These are phyloP conservation scores for Alternaria sp. DNA, from an alignment of 2,329 filamentous ascomycete species.

Conservation along the genomic window DNA sequence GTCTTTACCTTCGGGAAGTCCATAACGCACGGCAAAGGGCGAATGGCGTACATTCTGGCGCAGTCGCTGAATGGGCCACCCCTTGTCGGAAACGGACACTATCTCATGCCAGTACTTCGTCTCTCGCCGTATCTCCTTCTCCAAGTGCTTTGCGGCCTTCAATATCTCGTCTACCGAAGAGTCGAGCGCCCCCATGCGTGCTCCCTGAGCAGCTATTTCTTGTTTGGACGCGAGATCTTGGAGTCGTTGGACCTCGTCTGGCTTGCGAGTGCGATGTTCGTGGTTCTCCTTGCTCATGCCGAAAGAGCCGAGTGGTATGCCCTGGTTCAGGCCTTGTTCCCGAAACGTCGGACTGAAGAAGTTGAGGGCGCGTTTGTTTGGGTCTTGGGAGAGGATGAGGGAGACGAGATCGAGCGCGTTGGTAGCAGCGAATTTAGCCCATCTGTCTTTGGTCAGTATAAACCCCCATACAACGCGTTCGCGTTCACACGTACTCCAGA, in stretches of 20 bases:
- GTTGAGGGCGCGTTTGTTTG: conserved; percentile 30
- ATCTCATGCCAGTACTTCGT: conserved; percentile 89
- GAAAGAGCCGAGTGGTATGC: conserved; percentile 48
- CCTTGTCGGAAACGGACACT: conserved; percentile 77
- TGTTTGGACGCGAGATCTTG: conserved; percentile 45
- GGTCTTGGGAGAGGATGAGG: conserved; percentile 40
- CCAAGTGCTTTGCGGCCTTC: conserved; percentile 72
- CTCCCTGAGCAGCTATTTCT: conserved; percentile 66
- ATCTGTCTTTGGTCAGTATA: conserved; percentile 27
- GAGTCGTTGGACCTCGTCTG: conserved; percentile 41
- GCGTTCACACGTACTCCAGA: conserved; percentile 55
- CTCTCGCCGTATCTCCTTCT: conserved; percentile 79
- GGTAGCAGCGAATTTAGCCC: conserved; percentile 38
- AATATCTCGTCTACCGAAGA: conserved; percentile 76
- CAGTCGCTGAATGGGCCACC: conserved; percentile 74
- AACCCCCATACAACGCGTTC: conserved; percentile 53
- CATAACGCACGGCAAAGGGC: conserved; percentile 86
- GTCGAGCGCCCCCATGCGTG: conserved; percentile 79
- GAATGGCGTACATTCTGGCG: conserved; percentile 63
- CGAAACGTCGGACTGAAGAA: conserved; percentile 41
- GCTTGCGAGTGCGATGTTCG: conserved; percentile 22
- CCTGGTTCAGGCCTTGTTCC: conserved; percentile 26
- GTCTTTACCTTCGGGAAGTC: conserved; percentile 74
- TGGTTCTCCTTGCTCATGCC: conserved; percentile 35
- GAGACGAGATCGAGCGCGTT: conserved; percentile 44